A percentile compares a stretch with the other conserved stretches of the same genome.
Evolutionary conservation across 2,329 filamentous ascomycete species (phyloP).

Genomic region (Stagonosporopsis vannaccii): DNA sequence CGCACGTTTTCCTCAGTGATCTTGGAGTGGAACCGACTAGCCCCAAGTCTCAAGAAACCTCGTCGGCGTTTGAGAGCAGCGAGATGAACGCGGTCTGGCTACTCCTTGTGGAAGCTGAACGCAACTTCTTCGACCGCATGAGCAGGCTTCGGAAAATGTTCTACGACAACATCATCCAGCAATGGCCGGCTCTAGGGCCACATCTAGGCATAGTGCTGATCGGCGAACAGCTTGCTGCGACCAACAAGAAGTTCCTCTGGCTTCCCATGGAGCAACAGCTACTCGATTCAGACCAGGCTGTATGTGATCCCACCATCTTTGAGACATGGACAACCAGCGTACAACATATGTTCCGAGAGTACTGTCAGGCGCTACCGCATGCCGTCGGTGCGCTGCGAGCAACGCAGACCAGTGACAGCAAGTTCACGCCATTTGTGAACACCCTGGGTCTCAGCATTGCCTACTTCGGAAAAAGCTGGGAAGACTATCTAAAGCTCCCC

Average conservation of each 20-base stretch:
- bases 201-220: conserved; percentile 33
- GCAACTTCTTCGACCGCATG: conserved; percentile 36
- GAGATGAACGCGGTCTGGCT: conserved; percentile 36
- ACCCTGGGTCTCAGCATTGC: conserved; percentile 35
- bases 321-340: conserved; percentile 31
- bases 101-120: conserved; percentile 31
- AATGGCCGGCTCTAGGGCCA: conserved; percentile 39
- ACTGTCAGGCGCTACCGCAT: conserved; percentile 35
- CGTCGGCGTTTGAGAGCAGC: conserved; percentile 15
- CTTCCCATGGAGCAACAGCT: conserved; percentile 28
- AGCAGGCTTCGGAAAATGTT: conserved; percentile 35
- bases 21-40: background rate
- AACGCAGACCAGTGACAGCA: conserved; percentile 28
- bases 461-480: conserved; percentile 38
- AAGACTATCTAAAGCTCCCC: conserved; percentile 38
- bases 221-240: conserved; percentile 25
- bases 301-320: conserved; percentile 33
- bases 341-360: conserved; percentile 32
- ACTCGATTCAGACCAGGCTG: conserved; percentile 12
- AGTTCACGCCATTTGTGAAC: conserved; percentile 36
- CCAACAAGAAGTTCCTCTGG: conserved; percentile 32
- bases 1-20: conserved; percentile 16
- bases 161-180: conserved; percentile 32
- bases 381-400: conserved; percentile 32
- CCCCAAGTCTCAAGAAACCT: background rate